A percentile compares a stretch with the other conserved stretches of the same genome.
Evolutionary conservation across 1,139 yeast genomes (phyloP).

Genomic region (Candida sp.): DNA sequence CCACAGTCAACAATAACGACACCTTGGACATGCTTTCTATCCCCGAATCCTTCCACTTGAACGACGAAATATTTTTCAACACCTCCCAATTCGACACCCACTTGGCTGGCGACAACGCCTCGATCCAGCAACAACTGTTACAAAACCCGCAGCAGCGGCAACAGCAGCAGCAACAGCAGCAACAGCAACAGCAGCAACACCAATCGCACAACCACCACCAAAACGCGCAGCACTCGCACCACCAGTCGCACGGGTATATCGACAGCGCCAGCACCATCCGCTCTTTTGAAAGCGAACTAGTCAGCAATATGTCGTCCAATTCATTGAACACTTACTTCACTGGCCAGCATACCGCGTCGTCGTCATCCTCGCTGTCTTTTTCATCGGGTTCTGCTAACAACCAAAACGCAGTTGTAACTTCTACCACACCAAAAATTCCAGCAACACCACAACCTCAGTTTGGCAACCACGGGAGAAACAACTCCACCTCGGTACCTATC

Average conservation of each 20-base stretch:
- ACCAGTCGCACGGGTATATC: slow-evolving; percentile 1
- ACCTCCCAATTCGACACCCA: slow-evolving; percentile 13
- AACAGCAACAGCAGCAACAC: no score
- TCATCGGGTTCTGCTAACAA: slow-evolving; percentile 9
- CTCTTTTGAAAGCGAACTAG: slow-evolving; percentile 8
- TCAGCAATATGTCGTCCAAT: slow-evolving; percentile 15
- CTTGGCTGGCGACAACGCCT: slow-evolving; percentile 4
- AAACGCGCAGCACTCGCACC: no score
- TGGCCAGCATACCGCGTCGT: slow-evolving; percentile 10
- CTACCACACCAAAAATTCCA: slow-evolving; percentile 11
- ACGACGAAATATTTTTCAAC: slow-evolving; percentile 26
- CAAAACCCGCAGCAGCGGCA: slow-evolving; percentile 2
- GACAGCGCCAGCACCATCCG: slow-evolving; percentile 4
- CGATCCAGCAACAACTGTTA: slow-evolving; percentile 4
- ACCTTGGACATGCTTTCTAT: slow-evolving; percentile 3
- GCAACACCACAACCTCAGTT: slow-evolving; percentile 9
- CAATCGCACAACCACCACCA: no score
- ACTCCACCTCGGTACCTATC: slow-evolving; percentile 22
- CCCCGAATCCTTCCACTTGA: slow-evolving; percentile 22
- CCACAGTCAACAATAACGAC: slow-evolving; percentile 4
- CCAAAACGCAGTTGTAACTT: slow-evolving; percentile 3
- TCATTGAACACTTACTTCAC: slow-evolving; percentile 14
- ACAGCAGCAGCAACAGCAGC: slow-evolving; percentile 5
- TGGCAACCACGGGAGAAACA: slow-evolving; percentile 13
- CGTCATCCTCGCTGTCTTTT: slow-evolving; percentile 12